These are phyloP conservation scores for Nemania abortiva DNA, from an alignment of 2,329 filamentous ascomycete species.

Conservation along the genomic window DNA sequence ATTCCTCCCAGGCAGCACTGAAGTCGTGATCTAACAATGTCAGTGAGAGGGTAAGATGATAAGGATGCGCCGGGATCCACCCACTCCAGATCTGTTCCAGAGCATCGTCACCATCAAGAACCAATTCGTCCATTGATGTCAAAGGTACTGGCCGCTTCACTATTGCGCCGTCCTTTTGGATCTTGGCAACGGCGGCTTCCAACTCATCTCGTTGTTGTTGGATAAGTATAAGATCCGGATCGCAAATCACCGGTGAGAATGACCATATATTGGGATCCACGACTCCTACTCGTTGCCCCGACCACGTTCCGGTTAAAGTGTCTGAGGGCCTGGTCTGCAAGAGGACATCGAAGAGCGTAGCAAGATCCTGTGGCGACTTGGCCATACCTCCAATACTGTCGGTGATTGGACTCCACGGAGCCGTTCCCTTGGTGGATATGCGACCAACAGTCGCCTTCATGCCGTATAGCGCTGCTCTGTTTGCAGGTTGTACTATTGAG, in stretches of 20 bases:
- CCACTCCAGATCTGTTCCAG: not conserved
- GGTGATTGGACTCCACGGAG: conserved; percentile 8
- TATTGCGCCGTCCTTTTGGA: not conserved
- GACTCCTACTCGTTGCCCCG: not conserved
- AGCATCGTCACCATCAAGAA: not conserved
- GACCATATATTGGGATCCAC: not conserved
- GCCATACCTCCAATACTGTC: conserved; percentile 17
- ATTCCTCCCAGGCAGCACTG: too few species aligned
- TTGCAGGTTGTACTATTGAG: conserved; percentile 22
- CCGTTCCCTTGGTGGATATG: conserved; percentile 7
- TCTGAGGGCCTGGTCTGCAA: too few species aligned
- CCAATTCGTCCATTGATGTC: not conserved
- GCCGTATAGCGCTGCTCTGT: conserved; percentile 8
- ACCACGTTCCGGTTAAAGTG: not conserved
- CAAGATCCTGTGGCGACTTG: conserved; percentile 9
- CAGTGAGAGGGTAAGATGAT: too few species aligned
- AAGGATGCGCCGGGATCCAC: too few species aligned
- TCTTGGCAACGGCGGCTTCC: not conserved
- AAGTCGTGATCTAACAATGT: too few species aligned
- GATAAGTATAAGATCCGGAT: not conserved
- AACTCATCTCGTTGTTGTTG: not conserved
- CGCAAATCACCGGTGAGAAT: not conserved
- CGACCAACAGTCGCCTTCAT: conserved; percentile 10
- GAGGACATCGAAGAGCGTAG: not conserved
- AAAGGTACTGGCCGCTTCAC: not conserved